Evolutionary conservation across 1,284 basidiomycete genomes (phyloP).

Genomic region (Ustilago shanxiensis): DNA sequence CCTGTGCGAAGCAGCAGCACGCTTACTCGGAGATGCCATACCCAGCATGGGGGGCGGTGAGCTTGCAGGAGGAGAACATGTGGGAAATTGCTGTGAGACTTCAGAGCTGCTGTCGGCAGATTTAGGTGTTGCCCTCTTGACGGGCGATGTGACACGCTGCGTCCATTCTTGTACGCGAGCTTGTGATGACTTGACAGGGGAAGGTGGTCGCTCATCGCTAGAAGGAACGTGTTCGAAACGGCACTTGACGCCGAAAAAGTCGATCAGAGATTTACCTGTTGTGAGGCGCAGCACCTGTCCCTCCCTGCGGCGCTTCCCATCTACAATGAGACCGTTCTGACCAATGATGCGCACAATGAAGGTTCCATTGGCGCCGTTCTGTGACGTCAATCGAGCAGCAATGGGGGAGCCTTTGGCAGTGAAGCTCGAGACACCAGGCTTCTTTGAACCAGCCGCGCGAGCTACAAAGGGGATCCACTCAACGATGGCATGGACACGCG

Average conservation of each 20-base stretch:
- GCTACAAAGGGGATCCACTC: conserved; percentile 66
- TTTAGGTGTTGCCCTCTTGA: conserved; percentile 23
- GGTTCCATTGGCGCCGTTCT: conserved; percentile 34
- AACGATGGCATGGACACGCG: conserved; percentile 65
- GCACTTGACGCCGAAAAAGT: conserved; percentile 63
- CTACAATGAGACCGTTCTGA: conserved; percentile 67
- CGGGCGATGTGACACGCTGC: conserved; percentile 42
- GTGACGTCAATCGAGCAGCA: conserved; percentile 16
- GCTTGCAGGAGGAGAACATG: conserved; percentile 40
- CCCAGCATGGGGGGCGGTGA: conserved; percentile 34
- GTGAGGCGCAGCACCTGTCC: conserved; percentile 61
- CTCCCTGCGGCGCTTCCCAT: conserved; percentile 63
- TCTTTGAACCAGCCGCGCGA: conserved; percentile 19
- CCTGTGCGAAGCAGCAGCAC: conserved; percentile 1
- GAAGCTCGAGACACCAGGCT: conserved; percentile 24
- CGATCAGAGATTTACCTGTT: conserved; percentile 52
- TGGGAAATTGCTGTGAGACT: conserved; percentile 2
- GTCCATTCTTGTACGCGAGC: conserved; percentile 24
- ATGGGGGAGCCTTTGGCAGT: conserved; percentile 35
- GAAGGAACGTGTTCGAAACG: conserved; percentile 44
- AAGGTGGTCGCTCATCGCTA: conserved; percentile 21
- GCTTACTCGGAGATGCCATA: conserved; percentile 27
- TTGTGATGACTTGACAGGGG: conserved; percentile 32
- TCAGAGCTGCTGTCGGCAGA: not conserved
- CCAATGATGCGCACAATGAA: conserved; percentile 66